Conservation (phyloP, 768 basidiomycete species). For the Boletus reticuloceps region DNA sequence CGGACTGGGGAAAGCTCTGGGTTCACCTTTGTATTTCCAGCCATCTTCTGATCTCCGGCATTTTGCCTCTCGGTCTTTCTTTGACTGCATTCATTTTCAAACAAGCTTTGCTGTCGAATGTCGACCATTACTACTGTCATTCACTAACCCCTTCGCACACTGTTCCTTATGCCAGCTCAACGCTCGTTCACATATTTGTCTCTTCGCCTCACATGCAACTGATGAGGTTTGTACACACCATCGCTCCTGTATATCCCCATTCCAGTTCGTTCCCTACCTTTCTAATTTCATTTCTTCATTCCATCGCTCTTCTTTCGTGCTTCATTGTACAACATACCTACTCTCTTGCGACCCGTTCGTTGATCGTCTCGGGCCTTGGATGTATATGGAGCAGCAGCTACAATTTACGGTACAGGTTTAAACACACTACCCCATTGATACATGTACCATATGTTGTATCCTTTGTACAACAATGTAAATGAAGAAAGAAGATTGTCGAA, state of each 20-base stretch:
- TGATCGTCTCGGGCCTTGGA: conserved; percentile 11
- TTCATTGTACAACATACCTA: conserved; percentile 16
- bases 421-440: conserved; percentile 5
- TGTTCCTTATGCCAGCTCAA: background rate
- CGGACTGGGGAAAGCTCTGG: background rate
- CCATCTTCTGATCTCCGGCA: background rate
- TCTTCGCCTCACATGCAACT: background rate
- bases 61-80: background rate
- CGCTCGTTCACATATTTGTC: conserved; percentile 2
- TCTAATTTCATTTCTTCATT: background rate
- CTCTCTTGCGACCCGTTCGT: background rate
- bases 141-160: conserved; percentile 3
- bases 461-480: conserved; percentile 25
- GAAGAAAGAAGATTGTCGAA: conserved; percentile 8
- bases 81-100: background rate
- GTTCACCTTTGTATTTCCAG: background rate
- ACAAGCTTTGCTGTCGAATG: background rate
- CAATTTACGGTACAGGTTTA: conserved; percentile 19
- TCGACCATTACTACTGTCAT: background rate
- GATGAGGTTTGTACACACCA: conserved; percentile 8
- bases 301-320: conserved; percentile 1
- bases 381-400: conserved; percentile 4
- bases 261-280: background rate
- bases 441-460: conserved; percentile 22
- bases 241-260: background rate